phyloP scores from a whole-genome alignment of 2,329 filamentous ascomycete genomes.

The Periconia macrospinosa region DNA sequence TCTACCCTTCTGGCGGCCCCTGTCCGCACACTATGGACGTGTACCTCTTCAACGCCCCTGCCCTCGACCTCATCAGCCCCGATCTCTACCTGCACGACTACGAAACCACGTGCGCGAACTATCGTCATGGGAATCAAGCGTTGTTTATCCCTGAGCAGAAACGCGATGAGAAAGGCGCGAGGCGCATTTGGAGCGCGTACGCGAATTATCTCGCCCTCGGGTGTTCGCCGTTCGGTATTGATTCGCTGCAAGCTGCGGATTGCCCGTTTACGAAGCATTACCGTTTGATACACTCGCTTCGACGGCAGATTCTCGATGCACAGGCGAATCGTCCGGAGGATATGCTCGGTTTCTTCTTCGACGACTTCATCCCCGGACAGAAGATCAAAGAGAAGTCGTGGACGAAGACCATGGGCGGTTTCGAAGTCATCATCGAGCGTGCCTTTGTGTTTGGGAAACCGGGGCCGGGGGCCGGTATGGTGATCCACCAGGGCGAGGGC shows the following conservation, averaged over 20 bases:
- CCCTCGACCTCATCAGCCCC: constrained; percentile 52
- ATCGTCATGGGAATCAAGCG: constrained; percentile 48
- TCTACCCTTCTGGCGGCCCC: constrained; percentile 53
- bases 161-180: constrained; percentile 46
- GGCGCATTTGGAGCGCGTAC: constrained; percentile 30
- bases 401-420: constrained; percentile 39
- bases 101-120: constrained; percentile 47
- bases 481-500: constrained; percentile 44
- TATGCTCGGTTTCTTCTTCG: constrained; percentile 49
- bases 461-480: constrained; percentile 46
- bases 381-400: constrained; percentile 33
- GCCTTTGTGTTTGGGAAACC: constrained; percentile 52
- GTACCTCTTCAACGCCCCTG: constrained; percentile 46
- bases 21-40: constrained; percentile 49
- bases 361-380: constrained; percentile 35
- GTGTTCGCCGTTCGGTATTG: constrained; percentile 40
- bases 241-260: constrained; percentile 40
- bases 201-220: constrained; percentile 22
- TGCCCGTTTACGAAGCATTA: constrained; percentile 46
- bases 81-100: constrained; percentile 56
- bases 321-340: constrained; percentile 36
- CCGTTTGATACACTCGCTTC: constrained; percentile 40
- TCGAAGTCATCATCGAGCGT: constrained; percentile 45
- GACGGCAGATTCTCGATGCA: constrained; percentile 43
- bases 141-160: constrained; percentile 58